A percentile compares a stretch with the other conserved stretches of the same genome.
phyloP scores from a whole-genome alignment of 1,284 basidiomycete genomes.

The Heterobasidion occidentale region DNA sequence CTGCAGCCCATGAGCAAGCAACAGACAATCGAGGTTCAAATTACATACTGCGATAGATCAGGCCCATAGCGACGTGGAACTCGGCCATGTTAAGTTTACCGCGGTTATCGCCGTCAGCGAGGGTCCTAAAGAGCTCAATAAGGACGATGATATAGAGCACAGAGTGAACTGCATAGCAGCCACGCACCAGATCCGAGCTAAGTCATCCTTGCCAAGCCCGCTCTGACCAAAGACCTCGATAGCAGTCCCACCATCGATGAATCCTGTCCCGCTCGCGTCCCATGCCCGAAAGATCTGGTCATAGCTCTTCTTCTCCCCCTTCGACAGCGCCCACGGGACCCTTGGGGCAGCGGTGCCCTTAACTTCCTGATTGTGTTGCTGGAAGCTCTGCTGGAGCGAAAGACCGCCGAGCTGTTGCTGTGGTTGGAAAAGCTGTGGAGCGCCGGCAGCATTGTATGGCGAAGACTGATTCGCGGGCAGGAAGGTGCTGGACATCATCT shows the following conservation, averaged over 20 bases:
- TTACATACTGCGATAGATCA: conserved; percentile 88
- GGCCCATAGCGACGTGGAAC: conserved; percentile 98
- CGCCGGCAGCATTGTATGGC: conserved; percentile 52
- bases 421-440: conserved; percentile 61
- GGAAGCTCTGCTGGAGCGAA: conserved; percentile 69
- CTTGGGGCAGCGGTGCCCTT: conserved; percentile 66
- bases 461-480: conserved; percentile 68
- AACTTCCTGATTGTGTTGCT: conserved; percentile 72
- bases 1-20: conserved; percentile 30
- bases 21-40: not conserved
- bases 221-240: conserved; percentile 94
- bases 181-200: conserved; percentile 90
- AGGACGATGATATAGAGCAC: not conserved
- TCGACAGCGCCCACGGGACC: conserved; percentile 84
- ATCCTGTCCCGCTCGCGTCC: conserved; percentile 81
- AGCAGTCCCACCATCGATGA: conserved; percentile 83
- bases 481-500: conserved; percentile 82
- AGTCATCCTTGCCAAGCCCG: conserved; percentile 82
- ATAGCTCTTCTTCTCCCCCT: conserved; percentile 94
- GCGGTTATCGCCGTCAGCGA: conserved; percentile 86
- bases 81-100: conserved; percentile 94
- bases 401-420: conserved; percentile 45
- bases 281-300: conserved; percentile 96
- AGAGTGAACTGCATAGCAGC: not conserved
- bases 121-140: conserved; percentile 47